Conservation (phyloP, 805 yeast species). For the Starmera dryadoides region DNA sequence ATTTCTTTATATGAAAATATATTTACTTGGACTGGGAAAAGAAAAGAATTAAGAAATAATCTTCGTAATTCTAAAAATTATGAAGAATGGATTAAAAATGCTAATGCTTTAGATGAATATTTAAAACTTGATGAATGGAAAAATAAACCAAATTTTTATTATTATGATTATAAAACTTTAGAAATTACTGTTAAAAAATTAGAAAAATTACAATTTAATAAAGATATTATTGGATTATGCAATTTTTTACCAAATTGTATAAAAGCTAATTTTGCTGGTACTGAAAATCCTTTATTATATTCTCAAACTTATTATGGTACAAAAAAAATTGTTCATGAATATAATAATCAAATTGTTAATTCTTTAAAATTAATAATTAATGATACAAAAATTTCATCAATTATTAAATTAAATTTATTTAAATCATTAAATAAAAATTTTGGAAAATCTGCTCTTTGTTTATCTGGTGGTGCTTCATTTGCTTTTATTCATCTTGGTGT, state of each 20-base stretch:
- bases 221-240: constrained; percentile 39
- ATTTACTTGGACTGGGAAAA: constrained; percentile 54
- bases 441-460: constrained; percentile 65
- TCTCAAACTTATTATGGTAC: constrained; percentile 76
- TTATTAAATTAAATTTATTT: constrained; percentile 45
- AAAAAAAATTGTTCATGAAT: constrained; percentile 48
- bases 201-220: constrained; percentile 24
- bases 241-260: constrained; percentile 57
- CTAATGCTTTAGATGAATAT: constrained; percentile 47
- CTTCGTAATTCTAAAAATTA: constrained; percentile 44
- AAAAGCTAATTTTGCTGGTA: constrained; percentile 71
- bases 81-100: constrained; percentile 56
- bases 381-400: constrained; percentile 28
- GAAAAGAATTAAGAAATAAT: constrained; percentile 40
- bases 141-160: constrained; percentile 49
- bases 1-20: constrained; percentile 57
- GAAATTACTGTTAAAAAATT: constrained; percentile 39
- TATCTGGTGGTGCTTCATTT: constrained; percentile 78
- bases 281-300: constrained; percentile 62
- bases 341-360: constrained; percentile 43
- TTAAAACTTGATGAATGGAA: constrained; percentile 63
- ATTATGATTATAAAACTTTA: constrained; percentile 62
- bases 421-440: constrained; percentile 51
- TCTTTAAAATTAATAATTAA: constrained; percentile 38
- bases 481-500: constrained; percentile 75